A percentile compares a stretch with the other conserved stretches of the same genome.
Conservation (phyloP, 768 basidiomycete species). For the Pulveroboletus sp. region DNA sequence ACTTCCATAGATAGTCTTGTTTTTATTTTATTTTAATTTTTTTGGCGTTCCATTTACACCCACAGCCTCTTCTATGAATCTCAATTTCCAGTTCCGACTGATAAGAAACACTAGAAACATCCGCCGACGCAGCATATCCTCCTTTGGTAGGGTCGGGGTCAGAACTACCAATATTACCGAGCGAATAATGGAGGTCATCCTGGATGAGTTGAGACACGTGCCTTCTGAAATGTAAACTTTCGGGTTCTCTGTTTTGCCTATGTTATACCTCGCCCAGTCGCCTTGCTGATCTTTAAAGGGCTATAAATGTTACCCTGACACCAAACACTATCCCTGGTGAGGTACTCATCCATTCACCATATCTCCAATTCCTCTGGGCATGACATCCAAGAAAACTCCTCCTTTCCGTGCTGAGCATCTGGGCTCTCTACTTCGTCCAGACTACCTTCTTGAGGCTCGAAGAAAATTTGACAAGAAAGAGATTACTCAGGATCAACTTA, state of each 20-base stretch:
- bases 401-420: slow-evolving; percentile 46
- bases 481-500: slow-evolving; percentile 33
- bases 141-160: too few species aligned
- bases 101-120: background rate
- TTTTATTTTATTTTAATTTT: too few species aligned
- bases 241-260: background rate
- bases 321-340: background rate
- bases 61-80: too few species aligned
- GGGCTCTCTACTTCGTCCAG: slow-evolving; percentile 43
- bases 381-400: slow-evolving; percentile 28
- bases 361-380: background rate
- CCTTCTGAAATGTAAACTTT: too few species aligned
- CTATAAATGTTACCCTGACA: slow-evolving; percentile 2
- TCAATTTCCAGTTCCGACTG: background rate
- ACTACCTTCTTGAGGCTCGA: slow-evolving; percentile 36
- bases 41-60: background rate
- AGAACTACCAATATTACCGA: too few species aligned
- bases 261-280: background rate
- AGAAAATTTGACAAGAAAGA: slow-evolving; percentile 34
- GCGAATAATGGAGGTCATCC: too few species aligned
- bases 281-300: background rate
- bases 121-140: background rate
- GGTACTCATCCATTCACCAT: background rate
- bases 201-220: too few species aligned
- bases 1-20: too few species aligned